Evolutionary conservation across 306 rosid genomes (phyloP).

Genomic region (Pyrus pyrifolia): DNA sequence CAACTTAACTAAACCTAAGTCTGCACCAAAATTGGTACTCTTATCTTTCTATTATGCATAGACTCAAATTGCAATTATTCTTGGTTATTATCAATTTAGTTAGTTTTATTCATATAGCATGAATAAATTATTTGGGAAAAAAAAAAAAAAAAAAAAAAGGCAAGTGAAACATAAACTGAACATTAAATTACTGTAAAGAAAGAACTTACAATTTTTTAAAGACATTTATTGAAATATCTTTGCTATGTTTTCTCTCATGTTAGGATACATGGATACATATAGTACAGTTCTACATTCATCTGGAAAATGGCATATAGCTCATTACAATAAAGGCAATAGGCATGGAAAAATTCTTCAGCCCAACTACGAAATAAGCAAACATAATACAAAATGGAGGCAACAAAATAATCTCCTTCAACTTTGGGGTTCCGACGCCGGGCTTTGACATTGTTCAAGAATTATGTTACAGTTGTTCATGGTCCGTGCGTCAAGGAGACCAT

Average conservation of each 20-base stretch:
- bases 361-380: background rate
- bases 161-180: background rate
- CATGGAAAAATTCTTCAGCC: background rate
- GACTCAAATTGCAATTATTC: too few relatives aligned
- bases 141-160: too few relatives aligned
- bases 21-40: too few relatives aligned
- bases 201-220: background rate
- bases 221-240: background rate
- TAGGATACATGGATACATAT: background rate
- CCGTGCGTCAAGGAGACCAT: conserved; percentile 55
- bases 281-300: background rate
- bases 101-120: too few relatives aligned
- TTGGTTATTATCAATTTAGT: too few relatives aligned
- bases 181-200: background rate
- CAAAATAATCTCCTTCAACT: conserved; percentile 15
- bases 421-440: conserved; percentile 31
- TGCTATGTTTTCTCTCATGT: background rate
- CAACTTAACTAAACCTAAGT: too few relatives aligned
- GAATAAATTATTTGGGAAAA: too few relatives aligned
- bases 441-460: conserved; percentile 42
- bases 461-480: conserved; percentile 39
- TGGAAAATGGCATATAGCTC: background rate
- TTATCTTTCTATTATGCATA: too few relatives aligned
- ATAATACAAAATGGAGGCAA: background rate
- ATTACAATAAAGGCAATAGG: background rate